Evolutionary conservation across 2,329 filamentous ascomycete species (phyloP), one percentile per base, ranked within the genome.

Genomic region (Diaporthe ilicicola): DNA sequence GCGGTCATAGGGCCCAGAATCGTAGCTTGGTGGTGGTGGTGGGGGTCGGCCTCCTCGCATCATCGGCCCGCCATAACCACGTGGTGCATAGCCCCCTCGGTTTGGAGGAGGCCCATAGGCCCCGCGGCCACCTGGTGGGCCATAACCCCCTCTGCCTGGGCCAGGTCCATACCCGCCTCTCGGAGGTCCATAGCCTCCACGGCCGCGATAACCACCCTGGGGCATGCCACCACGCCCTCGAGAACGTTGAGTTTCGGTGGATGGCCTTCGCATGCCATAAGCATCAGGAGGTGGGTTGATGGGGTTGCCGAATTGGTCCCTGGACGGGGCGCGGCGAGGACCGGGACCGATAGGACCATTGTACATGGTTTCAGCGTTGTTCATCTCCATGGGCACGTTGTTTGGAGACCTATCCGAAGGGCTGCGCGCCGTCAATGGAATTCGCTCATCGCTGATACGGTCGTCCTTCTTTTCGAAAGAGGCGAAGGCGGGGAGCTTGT

Each of bases 381-480:
- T 79, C 69, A 82, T 77, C 67, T 85, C 85, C 66, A 82, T 80
- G 76, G 76, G 78, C 73, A 78, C 79, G 73, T 81, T 82, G 73
- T 83, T 87, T 24, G 85, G 86, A 4, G 87, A 89, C 74, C 85
- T 84, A 48, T 91, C 86, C 22, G 88, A 88, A 3, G 90, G 89
- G 68, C 89, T 91, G 64, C 87, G 84, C 9, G 88, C 85, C 22
- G 93, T 95, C 71, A 94, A 82, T 0, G 93, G 93, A 19, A 92
- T 88, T 69, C 88, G 88, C 78, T 94, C 93, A 74, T 94, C 93
- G 76, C 88, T 91, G 74, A 84, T 86, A 70, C 84, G 84, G 69
- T 89, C 88, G 39, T 90, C 87, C 75, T 87, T 88, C 76, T 88
- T 88, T 74, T 94, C 92, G 74, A 90, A 94, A 0, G 91, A 85